Evolutionary conservation across 106 monocot species (phyloP), one percentile per base, ranked within the genome.

Genomic region (Dioscorea alata): DNA sequence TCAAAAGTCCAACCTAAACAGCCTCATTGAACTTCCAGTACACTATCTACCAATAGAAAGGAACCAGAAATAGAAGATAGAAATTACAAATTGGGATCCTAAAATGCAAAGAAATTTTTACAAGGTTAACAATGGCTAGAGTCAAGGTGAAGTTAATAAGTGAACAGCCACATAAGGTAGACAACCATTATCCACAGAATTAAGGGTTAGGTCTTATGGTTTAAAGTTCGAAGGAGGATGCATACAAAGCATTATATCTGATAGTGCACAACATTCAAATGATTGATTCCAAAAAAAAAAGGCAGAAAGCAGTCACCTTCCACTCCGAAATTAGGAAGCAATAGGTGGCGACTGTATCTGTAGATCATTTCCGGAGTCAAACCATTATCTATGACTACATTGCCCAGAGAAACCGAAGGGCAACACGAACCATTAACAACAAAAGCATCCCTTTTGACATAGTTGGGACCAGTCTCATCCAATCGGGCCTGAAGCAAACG

Each of bases 291-390:
- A 33, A 9, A 64, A 9, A 0, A 32, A 63, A 21, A 28, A 13
- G 13, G 22, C 10, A 50, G 21, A 20, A 53, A 14, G 0, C 25
- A 18, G 61, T 12, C 21, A 89, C 96, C 96, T 80, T 86, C 74
- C 53, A 97, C 97, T 4, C 97, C 97, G 34, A 97, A 97, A 73
- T 75, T 61, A n/a, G 92, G 92, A 14, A 97, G 86, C 24, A 97
- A 48, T 28, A 97, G 82, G 63, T 92, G 97, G 22, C 97, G 89
- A 69, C 97, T 97, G 69, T 89, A 97, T 67, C 97, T 75, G 56
- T 87, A 79, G 51, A 97, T 81, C 92, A 89, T 92, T 21, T 87
- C 85, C 34, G 76, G 61, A n/a, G 75, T 83, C 69, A 97, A 66
- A 0, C 86, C 87, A 54, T 81, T 68, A 6, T 51, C 34, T n/a